Conservation (phyloP, 768 basidiomycete species). For the Clitopilus passeckerianus region DNA sequence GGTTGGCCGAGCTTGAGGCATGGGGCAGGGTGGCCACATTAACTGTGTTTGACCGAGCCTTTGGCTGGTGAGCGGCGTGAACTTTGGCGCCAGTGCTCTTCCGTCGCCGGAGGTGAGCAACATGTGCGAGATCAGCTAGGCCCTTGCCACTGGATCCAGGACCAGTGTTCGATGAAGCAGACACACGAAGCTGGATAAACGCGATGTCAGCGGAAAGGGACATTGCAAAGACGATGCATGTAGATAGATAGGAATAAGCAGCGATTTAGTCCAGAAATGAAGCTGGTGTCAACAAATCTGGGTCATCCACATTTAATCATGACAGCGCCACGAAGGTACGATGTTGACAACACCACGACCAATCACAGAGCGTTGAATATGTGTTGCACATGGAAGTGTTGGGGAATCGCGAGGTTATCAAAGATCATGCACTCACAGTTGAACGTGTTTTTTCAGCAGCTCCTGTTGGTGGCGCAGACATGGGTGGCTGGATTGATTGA, state of each 20-base stretch:
- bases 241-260: slow-evolving; percentile 5
- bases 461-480: background rate
- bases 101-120: slow-evolving; percentile 17
- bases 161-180: slow-evolving; percentile 16
- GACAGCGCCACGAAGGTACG: background rate
- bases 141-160: slow-evolving; percentile 9
- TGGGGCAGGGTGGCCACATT: slow-evolving; percentile 8
- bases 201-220: slow-evolving; percentile 4
- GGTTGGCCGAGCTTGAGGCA: slow-evolving; percentile 5
- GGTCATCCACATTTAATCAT: background rate
- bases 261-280: background rate
- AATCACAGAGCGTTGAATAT: background rate
- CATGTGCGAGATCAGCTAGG: slow-evolving; percentile 20
- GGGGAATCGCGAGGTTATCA: background rate
- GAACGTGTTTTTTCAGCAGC: slow-evolving; percentile 2
- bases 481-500: background rate
- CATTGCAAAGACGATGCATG: slow-evolving; percentile 10
- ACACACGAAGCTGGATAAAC: slow-evolving; percentile 19
- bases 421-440: slow-evolving; percentile 14
- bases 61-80: slow-evolving; percentile 12
- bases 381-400: background rate
- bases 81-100: slow-evolving; percentile 23
- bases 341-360: background rate
- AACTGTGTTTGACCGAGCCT: slow-evolving; percentile 14
- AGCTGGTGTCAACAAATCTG: background rate